Evolutionary conservation across 306 rosid species (phyloP), one percentile per base, ranked within the genome.

Genomic region (Dicorynia guianensis): DNA sequence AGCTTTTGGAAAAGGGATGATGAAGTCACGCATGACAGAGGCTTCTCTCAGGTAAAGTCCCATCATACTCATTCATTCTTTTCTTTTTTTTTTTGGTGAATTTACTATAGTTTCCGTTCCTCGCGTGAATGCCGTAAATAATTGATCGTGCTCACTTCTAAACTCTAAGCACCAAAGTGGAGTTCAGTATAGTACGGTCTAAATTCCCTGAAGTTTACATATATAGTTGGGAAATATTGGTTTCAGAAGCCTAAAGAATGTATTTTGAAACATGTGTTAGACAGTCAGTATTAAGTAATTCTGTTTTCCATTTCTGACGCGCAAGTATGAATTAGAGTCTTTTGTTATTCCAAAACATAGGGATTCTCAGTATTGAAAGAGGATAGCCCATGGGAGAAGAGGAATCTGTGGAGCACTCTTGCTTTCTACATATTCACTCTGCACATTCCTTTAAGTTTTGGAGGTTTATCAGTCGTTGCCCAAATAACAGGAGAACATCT

Each of bases 391-490:
- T 93, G 97, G 97, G 93, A 89, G 48, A 59, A 46, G 59, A 91
- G 69, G 30, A 74, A 65, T 77, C 53, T 86, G 2, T 91, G 98
- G 97, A 87, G 79, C 79, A 82, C 77, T 48, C 75, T 87, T 90
- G 87, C 87, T 54, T 85, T 91, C 63, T 93, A 91, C 69, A 54
- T 87, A 12, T 87, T 89, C 82, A 87, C 72, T 80, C 72, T 94
- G 75, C 98, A 94, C 79, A 83, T 94, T 76, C 98, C 98, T 85
- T 83, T 89, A 83, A 87, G 98, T 78, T 91, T 94, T 63, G 93
- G 96, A 67, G 86, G 96, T 48, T 82, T 91, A 81, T 81, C 94
- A n/a, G 81, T 85, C 17, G 84, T 86, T 79, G 63, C 96, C 17
- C n/a, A 77, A 35, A 39, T 87, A 19, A 54, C 79, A 65, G 79